Evolutionary conservation across 1,284 basidiomycete species (phyloP), one percentile per base, ranked within the genome.

Genomic region (Inonotus obliquus): DNA sequence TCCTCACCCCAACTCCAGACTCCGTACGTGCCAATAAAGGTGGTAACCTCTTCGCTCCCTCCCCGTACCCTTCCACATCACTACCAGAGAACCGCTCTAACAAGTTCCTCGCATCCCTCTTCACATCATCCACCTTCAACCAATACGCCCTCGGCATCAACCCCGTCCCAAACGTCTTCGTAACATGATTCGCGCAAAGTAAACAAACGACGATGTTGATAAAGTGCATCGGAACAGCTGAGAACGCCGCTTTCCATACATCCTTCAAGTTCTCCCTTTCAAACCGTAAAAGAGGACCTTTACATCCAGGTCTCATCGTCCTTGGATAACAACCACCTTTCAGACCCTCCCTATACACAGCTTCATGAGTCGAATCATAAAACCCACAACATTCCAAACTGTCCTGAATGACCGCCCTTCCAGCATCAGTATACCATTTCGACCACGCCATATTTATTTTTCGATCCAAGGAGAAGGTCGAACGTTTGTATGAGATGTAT

Each of bases 371-470:
- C 4, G 89, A 78, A 55, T 78, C 82, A 69, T 81, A 86, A 75
- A 84, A 91, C 2, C 89, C 90, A 68, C 90, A 92, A 74, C 89
- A 92, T 37, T 77, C 74, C 44, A 92, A 77, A 3, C 82, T 73
- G 69, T 89, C 80, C 70, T 93, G 90, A 51, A 93, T 79, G 57
- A 84, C 71, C 9, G 83, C 76, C 41, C 87, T 78, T 1, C 82
- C 86, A 2, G 76, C 66, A 4, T 81, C 75, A 2, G 84, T 85
- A 67, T 87, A 84, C 70, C 80, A 79, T 58, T 84, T 77, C 66
- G 82, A 85, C 89, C 89, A 92, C 25, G 86, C 83, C 62, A 82
- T 73, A 71, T 89, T 87, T 63, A 91, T 77, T 74, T 91, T 91
- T 66, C 82, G 81, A 68, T 89, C 86, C 63, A 92, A 80, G 45